Conservation (phyloP, 257 asterid genomes). For the Solanum clarkiae region DNA sequence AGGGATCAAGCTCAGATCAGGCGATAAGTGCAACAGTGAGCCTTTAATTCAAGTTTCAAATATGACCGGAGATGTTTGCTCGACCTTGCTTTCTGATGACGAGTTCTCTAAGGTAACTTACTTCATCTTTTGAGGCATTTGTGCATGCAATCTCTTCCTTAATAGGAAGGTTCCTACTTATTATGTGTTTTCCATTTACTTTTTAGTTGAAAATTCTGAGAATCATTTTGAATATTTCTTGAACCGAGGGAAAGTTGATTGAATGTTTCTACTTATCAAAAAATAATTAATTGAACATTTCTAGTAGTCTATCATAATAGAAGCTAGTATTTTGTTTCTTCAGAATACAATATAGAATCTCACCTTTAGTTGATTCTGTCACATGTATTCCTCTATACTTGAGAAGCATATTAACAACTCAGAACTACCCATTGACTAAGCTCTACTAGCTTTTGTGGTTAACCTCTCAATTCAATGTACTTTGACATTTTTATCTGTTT, state of each 20-base stretch:
- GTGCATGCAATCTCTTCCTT: background rate
- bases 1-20: constrained; percentile 31
- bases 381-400: background rate
- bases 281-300: background rate
- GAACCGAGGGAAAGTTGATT: background rate
- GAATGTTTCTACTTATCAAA: background rate
- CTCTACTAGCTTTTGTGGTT: background rate
- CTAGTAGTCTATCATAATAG: background rate
- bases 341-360: background rate
- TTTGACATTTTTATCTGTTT: background rate
- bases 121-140: background rate
- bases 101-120: constrained; percentile 31
- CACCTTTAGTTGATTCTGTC: background rate
- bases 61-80: constrained; percentile 22
- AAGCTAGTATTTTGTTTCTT: background rate
- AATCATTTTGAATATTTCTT: background rate
- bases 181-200: background rate
- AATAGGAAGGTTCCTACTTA: background rate
- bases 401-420: background rate
- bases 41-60: constrained; percentile 22
- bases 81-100: constrained; percentile 28
- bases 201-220: background rate
- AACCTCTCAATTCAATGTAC: background rate
- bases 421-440: background rate
- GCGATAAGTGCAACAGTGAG: constrained; percentile 18